Base-by-base conservation (phyloP, 1,284 basidiomycete genomes). In the Ceratobasidium sp. region DNA sequence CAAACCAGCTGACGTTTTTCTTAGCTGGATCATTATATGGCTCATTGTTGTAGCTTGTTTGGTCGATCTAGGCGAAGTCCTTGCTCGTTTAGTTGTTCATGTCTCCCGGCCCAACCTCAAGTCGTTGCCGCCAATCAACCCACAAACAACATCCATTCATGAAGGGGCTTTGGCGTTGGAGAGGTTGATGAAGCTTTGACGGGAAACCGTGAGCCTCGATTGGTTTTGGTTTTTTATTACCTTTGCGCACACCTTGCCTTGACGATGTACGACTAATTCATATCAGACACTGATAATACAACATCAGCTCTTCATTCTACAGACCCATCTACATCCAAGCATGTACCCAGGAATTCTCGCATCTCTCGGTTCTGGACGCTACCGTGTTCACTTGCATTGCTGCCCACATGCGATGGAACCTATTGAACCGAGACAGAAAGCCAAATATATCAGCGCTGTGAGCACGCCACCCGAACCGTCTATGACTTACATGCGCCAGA, bases 11-110 rank as follows among this genome's bases (percentile, higher is more conserved):
- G n/a, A n/a, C n/a, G n/a, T n/a, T n/a, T 51, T 44, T 6, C 10
- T 3, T 64, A 76, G 73, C 3, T 96, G 95, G 95, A 95, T 97
- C 81, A 92, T 98, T 80, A 98, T 98, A 82, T 97, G 95, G 94
- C 88, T 98, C 55, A 98, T 98, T 83, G 92, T 97, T 26, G 92
- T 93, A 0, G 96, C 95, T 4, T 94, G 94, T 84, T 85, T 97
- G 23, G 96, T 96, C 5, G 95, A 95, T 85, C 82, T 91, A 82
- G 94, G 95, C 42, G 95, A 97, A 84, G 93, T 97, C 23, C 83
- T 94, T 55, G 95, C 95, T 1, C 90, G 95, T n/a, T 87, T 94
- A 1, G 86, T 94, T 20, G 91, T 96, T n/a, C 91, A 93, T 80
- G 87, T 75, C 55, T 42, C 60, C 13, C 60, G 55, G 26, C n/a